A percentile compares a stretch with the other conserved stretches of the same genome.
phyloP scores from a whole-genome alignment of 805 yeast genomes.

The Metschnikowia cerradonensis region DNA sequence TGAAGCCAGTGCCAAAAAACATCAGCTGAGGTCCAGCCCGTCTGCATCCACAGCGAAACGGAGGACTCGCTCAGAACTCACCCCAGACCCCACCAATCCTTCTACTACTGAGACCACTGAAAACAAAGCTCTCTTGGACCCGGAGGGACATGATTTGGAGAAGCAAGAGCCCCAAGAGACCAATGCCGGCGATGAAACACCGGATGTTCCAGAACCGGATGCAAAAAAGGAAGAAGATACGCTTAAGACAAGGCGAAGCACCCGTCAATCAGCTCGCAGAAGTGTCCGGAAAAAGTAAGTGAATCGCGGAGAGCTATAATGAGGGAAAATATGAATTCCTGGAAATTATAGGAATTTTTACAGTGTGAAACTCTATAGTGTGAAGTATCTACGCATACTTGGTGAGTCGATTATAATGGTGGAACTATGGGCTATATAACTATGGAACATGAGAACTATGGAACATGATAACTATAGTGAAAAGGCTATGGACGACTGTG shows the following conservation, averaged over 20 bases:
- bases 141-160: slow-evolving; percentile 3
- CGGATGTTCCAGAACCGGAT: not conserved
- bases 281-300: slow-evolving; percentile 10
- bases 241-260: slow-evolving; percentile 13
- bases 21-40: slow-evolving; percentile 8
- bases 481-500: too few relatives aligned
- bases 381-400: too few relatives aligned
- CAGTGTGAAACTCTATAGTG: too few relatives aligned
- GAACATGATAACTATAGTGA: too few relatives aligned
- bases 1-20: slow-evolving; percentile 10
- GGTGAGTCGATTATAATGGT: too few relatives aligned
- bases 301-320: too few relatives aligned
- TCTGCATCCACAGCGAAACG: slow-evolving; percentile 10
- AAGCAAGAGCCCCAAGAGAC: slow-evolving; percentile 5
- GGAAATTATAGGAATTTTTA: too few relatives aligned
- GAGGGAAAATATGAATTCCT: too few relatives aligned
- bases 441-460: too few relatives aligned
- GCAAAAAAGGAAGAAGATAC: slow-evolving; percentile 8
- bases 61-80: slow-evolving; percentile 18
- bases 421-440: too few relatives aligned
- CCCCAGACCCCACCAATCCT: slow-evolving; percentile 7
- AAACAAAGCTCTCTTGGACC: not conserved
- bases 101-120: not conserved
- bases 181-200: not conserved
- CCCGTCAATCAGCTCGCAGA: slow-evolving; percentile 14